These are phyloP conservation scores for Bauhinia variegata DNA, from an alignment of 306 rosid species.

Conservation along the genomic window DNA sequence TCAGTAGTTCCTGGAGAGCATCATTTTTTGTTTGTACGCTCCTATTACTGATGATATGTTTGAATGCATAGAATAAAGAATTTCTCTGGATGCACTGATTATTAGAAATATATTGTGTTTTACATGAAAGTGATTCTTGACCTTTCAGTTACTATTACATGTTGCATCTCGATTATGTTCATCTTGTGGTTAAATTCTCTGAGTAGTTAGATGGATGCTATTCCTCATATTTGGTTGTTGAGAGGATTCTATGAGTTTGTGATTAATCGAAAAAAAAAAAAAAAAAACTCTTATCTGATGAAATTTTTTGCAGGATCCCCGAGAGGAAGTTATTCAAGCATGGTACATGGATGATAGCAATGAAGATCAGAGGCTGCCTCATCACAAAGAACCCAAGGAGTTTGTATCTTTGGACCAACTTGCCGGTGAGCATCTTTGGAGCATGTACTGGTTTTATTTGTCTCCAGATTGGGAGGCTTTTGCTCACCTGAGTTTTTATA, in stretches of 20 bases:
- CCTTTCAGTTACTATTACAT: too few relatives aligned
- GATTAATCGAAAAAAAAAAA: conserved; percentile 2
- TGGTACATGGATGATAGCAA: conserved; percentile 97
- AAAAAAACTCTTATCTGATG: conserved; percentile 21
- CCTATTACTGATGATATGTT: too few relatives aligned
- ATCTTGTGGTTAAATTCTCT: too few relatives aligned
- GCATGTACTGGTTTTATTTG: conserved; percentile 18
- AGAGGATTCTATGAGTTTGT: conserved; percentile 23
- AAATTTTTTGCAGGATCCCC: conserved; percentile 64
- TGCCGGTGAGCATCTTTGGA: conserved; percentile 53
- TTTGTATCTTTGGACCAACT: conserved; percentile 81
- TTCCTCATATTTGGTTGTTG: neutral
- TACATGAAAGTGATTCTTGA: too few relatives aligned
- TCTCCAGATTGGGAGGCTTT: neutral
- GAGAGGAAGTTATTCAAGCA: conserved; percentile 95
- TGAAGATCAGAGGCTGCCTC: conserved; percentile 95
- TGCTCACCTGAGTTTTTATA: neutral
- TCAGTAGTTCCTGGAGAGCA: too few relatives aligned
- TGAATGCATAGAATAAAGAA: too few relatives aligned
- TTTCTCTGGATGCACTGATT: too few relatives aligned
- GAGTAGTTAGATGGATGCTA: too few relatives aligned
- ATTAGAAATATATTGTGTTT: too few relatives aligned
- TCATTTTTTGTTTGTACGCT: too few relatives aligned
- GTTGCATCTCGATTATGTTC: too few relatives aligned
- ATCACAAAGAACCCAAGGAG: conserved; percentile 84